A percentile compares a stretch with the other conserved stretches of the same genome.
phyloP scores from a whole-genome alignment of 2,329 filamentous ascomycete genomes.

The Colletotrichum costaricense region DNA sequence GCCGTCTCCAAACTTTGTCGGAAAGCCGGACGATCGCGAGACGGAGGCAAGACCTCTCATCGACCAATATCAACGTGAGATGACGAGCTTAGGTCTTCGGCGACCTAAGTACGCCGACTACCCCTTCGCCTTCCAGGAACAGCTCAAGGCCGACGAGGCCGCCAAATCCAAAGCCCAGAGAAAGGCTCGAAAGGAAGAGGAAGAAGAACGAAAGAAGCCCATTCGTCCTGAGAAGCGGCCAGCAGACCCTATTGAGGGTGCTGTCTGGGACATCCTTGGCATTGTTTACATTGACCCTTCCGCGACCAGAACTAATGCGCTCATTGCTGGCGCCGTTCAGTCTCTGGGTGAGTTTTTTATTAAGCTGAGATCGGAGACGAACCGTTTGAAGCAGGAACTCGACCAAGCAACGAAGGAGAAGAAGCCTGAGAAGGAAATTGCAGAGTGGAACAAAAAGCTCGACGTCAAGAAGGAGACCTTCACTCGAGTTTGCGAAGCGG shows the following conservation, averaged over 20 bases:
- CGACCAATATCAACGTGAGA: constrained; percentile 54
- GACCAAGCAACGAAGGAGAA: constrained; percentile 58
- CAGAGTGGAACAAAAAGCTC: constrained; percentile 53
- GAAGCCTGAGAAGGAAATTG: constrained; percentile 48
- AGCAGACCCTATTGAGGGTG: constrained; percentile 56
- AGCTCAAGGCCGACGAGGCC: constrained; percentile 58
- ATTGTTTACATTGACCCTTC: constrained; percentile 59
- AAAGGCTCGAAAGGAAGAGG: constrained; percentile 55
- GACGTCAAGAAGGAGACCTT: constrained; percentile 60
- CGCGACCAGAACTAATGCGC: constrained; percentile 48
- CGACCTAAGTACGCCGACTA: constrained; percentile 60
- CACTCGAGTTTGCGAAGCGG: constrained; percentile 63
- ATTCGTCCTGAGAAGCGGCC: constrained; percentile 58
- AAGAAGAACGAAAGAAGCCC: constrained; percentile 54
- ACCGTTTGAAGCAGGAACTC: constrained; percentile 57
- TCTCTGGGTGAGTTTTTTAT: constrained; percentile 63
- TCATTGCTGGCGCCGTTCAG: constrained; percentile 61
- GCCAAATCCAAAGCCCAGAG: constrained; percentile 58
- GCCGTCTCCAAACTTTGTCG: constrained; percentile 51
- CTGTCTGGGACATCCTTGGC: constrained; percentile 65
- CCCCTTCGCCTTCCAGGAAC: constrained; percentile 55
- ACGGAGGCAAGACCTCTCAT: constrained; percentile 52
- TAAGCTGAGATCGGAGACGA: constrained; percentile 59
- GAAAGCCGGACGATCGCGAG: constrained; percentile 52
- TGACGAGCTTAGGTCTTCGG: constrained; percentile 54